phyloP scores from a whole-genome alignment of 257 asterid genomes.

The Fraxinus pennsylvanica region DNA sequence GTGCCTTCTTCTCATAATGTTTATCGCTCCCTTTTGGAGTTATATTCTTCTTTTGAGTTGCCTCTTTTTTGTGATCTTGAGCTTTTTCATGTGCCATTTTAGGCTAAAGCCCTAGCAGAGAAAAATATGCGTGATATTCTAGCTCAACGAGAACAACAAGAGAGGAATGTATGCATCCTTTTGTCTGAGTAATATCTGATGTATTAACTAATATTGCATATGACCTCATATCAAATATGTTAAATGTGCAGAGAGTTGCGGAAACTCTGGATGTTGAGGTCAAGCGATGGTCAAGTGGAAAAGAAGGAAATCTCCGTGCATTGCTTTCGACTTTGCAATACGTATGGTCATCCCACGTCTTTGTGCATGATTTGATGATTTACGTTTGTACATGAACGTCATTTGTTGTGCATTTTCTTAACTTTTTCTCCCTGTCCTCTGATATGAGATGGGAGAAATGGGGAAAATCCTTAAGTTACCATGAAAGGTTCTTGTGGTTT shows the following conservation, averaged over 20 bases:
- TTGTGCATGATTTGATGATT: constrained; percentile 8
- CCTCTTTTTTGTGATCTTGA: constrained; percentile 13
- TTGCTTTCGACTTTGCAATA: constrained; percentile 93
- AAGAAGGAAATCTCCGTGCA: constrained; percentile 91
- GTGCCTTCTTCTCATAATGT: constrained; percentile 35
- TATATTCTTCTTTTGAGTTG: background rate
- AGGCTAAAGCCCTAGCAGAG: constrained; percentile 97
- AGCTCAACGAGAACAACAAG: constrained; percentile 84
- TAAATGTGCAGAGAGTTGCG: constrained; percentile 68
- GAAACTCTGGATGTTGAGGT: constrained; percentile 85
- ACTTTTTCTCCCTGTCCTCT: background rate
- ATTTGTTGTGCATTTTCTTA: background rate
- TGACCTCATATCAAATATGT: constrained; percentile 33
- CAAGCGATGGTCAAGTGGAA: constrained; percentile 92
- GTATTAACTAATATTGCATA: constrained; percentile 22
- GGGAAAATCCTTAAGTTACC: background rate
- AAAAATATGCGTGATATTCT: constrained; percentile 91
- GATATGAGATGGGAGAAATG: background rate
- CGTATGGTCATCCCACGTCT: constrained; percentile 45
- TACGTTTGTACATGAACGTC: background rate
- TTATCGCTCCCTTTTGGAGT: constrained; percentile 14
- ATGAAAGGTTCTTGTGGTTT: background rate
- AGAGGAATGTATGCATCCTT: constrained; percentile 63
- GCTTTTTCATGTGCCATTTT: constrained; percentile 35
- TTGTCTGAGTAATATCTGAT: constrained; percentile 28